Base-by-base conservation (phyloP, 2,329 filamentous ascomycete genomes). In the Aureobasidium musti region DNA sequence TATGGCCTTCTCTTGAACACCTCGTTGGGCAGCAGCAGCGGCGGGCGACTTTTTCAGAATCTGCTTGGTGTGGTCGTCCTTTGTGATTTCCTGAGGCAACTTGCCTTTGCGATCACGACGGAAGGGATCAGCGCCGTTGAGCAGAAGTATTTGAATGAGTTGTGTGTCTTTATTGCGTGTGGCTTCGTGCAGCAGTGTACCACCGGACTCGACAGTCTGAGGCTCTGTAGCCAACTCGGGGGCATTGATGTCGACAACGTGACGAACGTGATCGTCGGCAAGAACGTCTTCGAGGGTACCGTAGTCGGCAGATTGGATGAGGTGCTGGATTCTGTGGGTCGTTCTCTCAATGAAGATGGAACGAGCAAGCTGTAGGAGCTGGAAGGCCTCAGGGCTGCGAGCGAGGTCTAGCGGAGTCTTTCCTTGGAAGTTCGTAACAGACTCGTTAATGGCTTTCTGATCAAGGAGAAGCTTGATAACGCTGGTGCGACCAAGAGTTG, bases 1-100 rank as follows among this genome's bases (percentile, higher is more conserved):
- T 3, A 99, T 96, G 0, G 93, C 95, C 81, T 95, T 97, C 79
- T 99, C 95, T 78, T 99, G 95, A 41, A 99, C 97, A 43, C 92
- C 93, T 65, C 94, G 86, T 79, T 98, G 95, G 1, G 95, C 95
- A 17, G 92, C 93, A 8, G 95, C 92, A 7, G 95, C 95, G 14
- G 95, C 95, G 6, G 95, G 95, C 0, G 94, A 98, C 73, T 89
- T 91, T 80, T 98, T 99, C 56, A 99, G 81, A 74, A 99, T 94
- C 11, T 90, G 87, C 67, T 89, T 87, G 19, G 92, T 97, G 68
- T 87, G 86, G 74, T 99, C 95, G 76, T 99, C 95, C 75, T 95
- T 97, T 63, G 95, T 98, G 53, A 97, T 89, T 77, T 97, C 94
- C 75, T 99, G 95, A 2, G 95, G 92, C 37, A 99, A 84, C 78